Conservation (phyloP, 257 asterid species). For the Solanum chiquidenum region DNA sequence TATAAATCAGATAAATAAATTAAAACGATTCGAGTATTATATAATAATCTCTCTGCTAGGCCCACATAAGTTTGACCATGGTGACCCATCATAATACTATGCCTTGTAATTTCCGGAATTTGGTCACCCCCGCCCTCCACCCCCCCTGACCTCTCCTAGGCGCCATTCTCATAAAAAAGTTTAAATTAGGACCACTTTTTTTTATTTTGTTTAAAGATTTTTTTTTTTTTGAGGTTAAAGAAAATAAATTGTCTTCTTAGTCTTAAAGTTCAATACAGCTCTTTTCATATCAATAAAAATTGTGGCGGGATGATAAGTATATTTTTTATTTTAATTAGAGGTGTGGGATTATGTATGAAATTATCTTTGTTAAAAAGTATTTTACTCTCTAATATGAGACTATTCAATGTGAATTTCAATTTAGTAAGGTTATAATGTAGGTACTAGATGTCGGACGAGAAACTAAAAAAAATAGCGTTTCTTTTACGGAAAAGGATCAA, state of each 20-base stretch:
- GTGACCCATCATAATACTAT: background rate
- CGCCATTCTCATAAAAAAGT: background rate
- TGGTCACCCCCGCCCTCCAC: background rate
- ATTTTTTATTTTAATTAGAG: background rate
- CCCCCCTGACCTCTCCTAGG: too few relatives aligned
- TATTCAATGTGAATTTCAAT: too few relatives aligned
- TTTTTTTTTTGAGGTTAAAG: background rate
- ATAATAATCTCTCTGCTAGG: constrained; percentile 4
- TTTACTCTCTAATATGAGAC: background rate
- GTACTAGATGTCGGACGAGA: too few relatives aligned
- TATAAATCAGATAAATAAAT: background rate
- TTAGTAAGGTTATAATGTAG: too few relatives aligned
- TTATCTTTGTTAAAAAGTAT: background rate
- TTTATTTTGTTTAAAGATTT: background rate
- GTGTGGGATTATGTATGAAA: background rate
- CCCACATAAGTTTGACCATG: constrained; percentile 8
- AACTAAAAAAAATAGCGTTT: too few relatives aligned
- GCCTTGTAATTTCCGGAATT: background rate
- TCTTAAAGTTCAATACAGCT: background rate
- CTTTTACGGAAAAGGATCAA: too few relatives aligned
- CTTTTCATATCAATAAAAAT: too few relatives aligned
- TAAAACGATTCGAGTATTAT: background rate
- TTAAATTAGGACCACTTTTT: background rate
- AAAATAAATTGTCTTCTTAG: background rate
- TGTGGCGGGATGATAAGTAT: background rate